phyloP scores from a whole-genome alignment of 2,329 filamentous ascomycete species.

The Dothideomycetidae sp. region DNA sequence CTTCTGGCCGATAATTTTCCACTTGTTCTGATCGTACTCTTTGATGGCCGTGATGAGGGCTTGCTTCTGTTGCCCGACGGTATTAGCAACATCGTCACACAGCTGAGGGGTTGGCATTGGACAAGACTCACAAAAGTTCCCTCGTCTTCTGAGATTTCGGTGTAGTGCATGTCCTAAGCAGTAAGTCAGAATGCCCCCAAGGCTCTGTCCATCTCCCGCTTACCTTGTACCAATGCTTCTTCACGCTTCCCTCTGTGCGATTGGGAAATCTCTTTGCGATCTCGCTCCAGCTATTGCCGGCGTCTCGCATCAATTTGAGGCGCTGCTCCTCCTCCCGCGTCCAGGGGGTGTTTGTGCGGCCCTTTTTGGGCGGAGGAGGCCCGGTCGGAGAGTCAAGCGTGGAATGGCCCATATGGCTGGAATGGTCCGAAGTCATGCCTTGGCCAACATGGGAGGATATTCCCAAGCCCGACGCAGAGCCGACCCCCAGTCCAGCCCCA shows the following conservation, averaged over 20 bases:
- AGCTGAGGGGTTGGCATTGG: too few species aligned
- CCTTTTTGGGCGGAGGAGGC: slow-evolving; percentile 55
- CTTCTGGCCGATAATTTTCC: slow-evolving; percentile 94
- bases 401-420: neutral
- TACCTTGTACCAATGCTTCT: slow-evolving; percentile 99
- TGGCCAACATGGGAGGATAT: too few species aligned
- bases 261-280: slow-evolving; percentile 96
- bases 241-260: slow-evolving; percentile 91
- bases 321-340: slow-evolving; percentile 85
- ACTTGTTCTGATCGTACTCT: slow-evolving; percentile 97
- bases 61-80: slow-evolving; percentile 42
- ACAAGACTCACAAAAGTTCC: slow-evolving; percentile 41
- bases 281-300: slow-evolving; percentile 89
- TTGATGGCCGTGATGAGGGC: slow-evolving; percentile 87
- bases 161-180: slow-evolving; percentile 90
- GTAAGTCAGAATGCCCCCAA: slow-evolving; percentile 4
- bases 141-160: slow-evolving; percentile 95
- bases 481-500: neutral
- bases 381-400: neutral
- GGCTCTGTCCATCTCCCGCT: slow-evolving; percentile 8
- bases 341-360: slow-evolving; percentile 97
- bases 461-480: slow-evolving; percentile 2
- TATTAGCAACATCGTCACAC: too few species aligned
- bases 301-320: slow-evolving; percentile 86
- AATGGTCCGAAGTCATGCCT: too few species aligned